Conservation (phyloP, 345 rosid species). For the Brassica rapa region DNA sequence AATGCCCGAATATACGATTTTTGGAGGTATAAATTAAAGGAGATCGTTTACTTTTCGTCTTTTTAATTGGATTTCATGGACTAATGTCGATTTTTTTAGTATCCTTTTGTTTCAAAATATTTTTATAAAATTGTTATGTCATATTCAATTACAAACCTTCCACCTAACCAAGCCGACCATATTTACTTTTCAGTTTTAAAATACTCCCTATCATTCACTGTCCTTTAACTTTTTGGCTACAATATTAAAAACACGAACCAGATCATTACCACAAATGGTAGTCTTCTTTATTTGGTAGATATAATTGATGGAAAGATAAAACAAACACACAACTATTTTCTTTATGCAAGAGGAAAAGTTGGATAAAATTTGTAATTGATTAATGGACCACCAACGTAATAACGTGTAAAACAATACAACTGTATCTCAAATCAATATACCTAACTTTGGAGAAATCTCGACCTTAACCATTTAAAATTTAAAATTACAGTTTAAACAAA, state of each 20-base stretch:
- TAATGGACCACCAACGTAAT: not conserved
- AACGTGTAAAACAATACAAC: constrained; percentile 32
- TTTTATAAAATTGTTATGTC: not conserved
- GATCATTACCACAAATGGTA: not conserved
- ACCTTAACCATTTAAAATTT: not conserved
- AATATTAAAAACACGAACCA: not conserved
- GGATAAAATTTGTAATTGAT: not conserved
- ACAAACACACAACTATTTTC: not conserved
- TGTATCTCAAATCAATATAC: constrained; percentile 17
- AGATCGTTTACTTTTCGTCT: not conserved
- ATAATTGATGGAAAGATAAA: not conserved
- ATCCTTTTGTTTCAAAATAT: not conserved
- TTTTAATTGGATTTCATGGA: constrained; percentile 2
- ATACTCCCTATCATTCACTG: not conserved
- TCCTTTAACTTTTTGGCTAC: not conserved
- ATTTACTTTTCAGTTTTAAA: constrained; percentile 10
- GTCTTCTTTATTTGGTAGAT: not conserved
- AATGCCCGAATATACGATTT: constrained; percentile 15
- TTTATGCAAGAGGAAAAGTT: not conserved
- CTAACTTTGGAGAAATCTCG: constrained; percentile 18
- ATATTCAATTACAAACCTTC: not conserved
- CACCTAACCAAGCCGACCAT: constrained; percentile 12
- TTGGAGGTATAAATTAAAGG: not conserved
- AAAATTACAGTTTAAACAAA: constrained; percentile 8
- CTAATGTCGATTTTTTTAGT: not conserved